A percentile compares a stretch with the other conserved stretches of the same genome.
Evolutionary conservation across 2,329 filamentous ascomycete species (phyloP).

Genomic region (Bipolaris zeicola): DNA sequence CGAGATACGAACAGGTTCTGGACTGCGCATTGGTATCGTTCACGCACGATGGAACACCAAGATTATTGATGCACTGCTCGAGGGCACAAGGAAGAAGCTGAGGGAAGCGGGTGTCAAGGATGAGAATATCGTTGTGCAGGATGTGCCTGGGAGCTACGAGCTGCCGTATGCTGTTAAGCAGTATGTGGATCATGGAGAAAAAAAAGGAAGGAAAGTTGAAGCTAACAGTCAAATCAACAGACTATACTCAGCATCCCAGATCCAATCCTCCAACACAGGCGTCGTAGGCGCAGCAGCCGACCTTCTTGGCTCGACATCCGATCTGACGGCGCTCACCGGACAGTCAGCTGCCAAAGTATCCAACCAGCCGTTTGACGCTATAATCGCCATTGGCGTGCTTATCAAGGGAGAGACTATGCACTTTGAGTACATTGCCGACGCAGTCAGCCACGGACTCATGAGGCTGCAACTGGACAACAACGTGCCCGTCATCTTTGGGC

Average conservation of each 20-base stretch:
- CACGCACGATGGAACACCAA: constrained; percentile 93
- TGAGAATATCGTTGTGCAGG: constrained; percentile 86
- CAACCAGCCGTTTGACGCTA: constrained; percentile 76
- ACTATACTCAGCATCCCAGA: constrained; percentile 82
- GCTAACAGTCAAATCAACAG: background rate
- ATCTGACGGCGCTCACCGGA: constrained; percentile 52
- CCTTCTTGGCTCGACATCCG: constrained; percentile 72
- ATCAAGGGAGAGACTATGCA: constrained; percentile 99
- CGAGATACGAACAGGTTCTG: constrained; percentile 49
- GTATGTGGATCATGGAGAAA: constrained; percentile 54
- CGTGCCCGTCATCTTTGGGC: constrained; percentile 87
- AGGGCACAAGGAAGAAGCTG: constrained; percentile 79
- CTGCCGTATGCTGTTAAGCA: constrained; percentile 87
- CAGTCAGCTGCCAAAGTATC: constrained; percentile 35
- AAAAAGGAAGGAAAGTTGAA: background rate
- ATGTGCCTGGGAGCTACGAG: constrained; percentile 93
- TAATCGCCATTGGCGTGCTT: constrained; percentile 92
- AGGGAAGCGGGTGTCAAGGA: constrained; percentile 79
- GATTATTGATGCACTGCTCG: constrained; percentile 85
- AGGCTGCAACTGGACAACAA: constrained; percentile 87
- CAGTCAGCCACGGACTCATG: constrained; percentile 92
- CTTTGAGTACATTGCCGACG: constrained; percentile 97
- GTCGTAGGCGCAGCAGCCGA: constrained; percentile 73
- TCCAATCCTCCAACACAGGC: constrained; percentile 67
- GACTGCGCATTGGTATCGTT: constrained; percentile 88